A percentile compares a stretch with the other conserved stretches of the same genome.
phyloP scores from a whole-genome alignment of 371 early-diverging fungal species.

The Umbelopsis sp. region DNA sequence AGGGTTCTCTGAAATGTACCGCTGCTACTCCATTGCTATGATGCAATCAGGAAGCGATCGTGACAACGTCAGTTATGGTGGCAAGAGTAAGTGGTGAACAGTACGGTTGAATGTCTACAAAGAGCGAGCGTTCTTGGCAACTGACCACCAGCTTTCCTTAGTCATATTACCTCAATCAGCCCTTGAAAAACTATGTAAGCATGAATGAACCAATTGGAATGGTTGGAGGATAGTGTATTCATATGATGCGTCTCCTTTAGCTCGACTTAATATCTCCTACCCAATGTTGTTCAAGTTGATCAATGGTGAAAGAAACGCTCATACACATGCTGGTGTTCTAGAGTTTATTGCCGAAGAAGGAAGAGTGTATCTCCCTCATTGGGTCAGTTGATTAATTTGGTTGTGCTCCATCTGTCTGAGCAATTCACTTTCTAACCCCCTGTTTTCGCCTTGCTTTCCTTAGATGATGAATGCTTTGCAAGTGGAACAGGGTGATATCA shows the following conservation, averaged over 20 bases:
- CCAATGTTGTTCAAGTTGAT: conserved; percentile 91
- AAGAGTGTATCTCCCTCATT: conserved; percentile 93
- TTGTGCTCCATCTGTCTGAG: too few relatives aligned
- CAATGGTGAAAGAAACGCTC: conserved; percentile 52
- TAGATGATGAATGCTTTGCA: conserved; percentile 94
- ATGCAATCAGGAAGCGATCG: conserved; percentile 75
- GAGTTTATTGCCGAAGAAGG: conserved; percentile 99
- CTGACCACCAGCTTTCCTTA: conserved; percentile 28
- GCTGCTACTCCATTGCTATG: conserved; percentile 84
- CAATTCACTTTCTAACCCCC: not conserved
- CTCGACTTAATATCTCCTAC: conserved; percentile 86
- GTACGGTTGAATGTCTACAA: not conserved
- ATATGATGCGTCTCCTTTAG: conserved; percentile 29
- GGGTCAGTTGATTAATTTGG: conserved; percentile 65
- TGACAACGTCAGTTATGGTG: conserved; percentile 81
- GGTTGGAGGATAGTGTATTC: not conserved
- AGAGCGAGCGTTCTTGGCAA: too few relatives aligned
- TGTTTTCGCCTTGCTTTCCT: not conserved
- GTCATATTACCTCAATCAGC: conserved; percentile 92
- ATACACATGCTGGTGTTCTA: conserved; percentile 97
- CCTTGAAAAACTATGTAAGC: conserved; percentile 79
- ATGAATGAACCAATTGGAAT: not conserved
- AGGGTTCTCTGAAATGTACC: conserved; percentile 67
- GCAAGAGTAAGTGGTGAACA: conserved; percentile 69
- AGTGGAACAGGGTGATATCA: conserved; percentile 76